Evolutionary conservation across 164 flowering plant species (phyloP), one percentile per base, ranked within the genome.

Genomic region (Vitis riparia): DNA sequence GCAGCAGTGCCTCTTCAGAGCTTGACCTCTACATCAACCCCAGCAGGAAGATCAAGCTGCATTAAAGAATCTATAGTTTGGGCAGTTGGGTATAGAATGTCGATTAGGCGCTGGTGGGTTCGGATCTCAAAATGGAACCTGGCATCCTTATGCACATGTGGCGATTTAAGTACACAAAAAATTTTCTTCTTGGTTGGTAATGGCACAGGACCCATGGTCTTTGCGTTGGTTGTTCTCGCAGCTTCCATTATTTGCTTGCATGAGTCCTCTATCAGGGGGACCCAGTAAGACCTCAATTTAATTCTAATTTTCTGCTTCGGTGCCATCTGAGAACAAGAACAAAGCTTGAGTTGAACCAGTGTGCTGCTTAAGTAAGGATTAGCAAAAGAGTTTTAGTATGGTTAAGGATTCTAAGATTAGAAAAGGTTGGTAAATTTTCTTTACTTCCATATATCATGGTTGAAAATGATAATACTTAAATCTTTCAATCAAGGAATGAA

Each of bases 41-140:
- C 99, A n/a, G 92, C 89, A 65, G 99, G 97, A 67, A 95, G 84
- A 71, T 95, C 97, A 51, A 95, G 97, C 79, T 86, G 94, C 99
- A 95, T 93, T 81, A 95, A 75, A 14, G 97, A 84, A 70, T 95
- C 98, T 23, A 95, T 91, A 5, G 99, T 95, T 77, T 93, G 92
- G 6, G 98, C 98, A 62, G 99, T 93, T 57, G 99, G 99, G 79
- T 90, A 83, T 29, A 90, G 78, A 68, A 95, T 95, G 73, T 95
- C 98, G 48, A 93, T 93, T 32, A 95, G 89, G 48, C 99, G 92
- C 73, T 90, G 97, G 71, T 93, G 98, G 37, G 99, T 95, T 67
- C 98, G 79, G 68, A 93, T 93, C 86, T 93, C 99, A 68, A 91
- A 93, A 71, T 93, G 97, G 70, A 88, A 88, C 73, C 98, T 89